Percentiles rank a stretch among this genome's conserved stretches.
Conservation (phyloP, 148 eudicot species). For the Dysphania ambrosioides region DNA sequence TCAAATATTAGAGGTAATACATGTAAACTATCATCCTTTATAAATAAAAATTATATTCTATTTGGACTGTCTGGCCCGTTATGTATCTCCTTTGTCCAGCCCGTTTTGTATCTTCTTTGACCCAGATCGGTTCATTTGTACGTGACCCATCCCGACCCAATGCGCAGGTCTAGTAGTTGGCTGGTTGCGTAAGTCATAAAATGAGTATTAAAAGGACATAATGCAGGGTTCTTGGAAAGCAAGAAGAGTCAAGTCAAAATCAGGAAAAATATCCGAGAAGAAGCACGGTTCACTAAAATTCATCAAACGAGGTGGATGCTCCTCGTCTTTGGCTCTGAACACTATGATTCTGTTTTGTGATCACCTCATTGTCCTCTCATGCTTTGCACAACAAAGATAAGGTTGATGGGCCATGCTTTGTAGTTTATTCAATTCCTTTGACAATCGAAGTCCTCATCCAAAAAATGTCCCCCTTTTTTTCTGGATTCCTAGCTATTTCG, state of each 20-base stretch:
- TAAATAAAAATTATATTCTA: too few relatives aligned
- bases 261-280: too few relatives aligned
- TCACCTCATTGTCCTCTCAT: neutral
- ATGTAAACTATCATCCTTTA: too few relatives aligned
- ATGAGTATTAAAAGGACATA: neutral
- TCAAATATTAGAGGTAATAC: too few relatives aligned
- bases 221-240: constrained; percentile 13
- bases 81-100: too few relatives aligned
- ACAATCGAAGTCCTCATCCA: constrained; percentile 6
- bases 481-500: neutral
- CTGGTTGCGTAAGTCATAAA: neutral
- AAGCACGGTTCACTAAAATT: neutral
- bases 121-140: too few relatives aligned
- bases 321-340: too few relatives aligned
- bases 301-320: neutral
- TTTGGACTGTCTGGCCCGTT: too few relatives aligned
- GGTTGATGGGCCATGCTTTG: constrained; percentile 12
- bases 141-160: too few relatives aligned
- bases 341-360: neutral
- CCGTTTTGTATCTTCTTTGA: too few relatives aligned
- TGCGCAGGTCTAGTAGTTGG: too few relatives aligned
- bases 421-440: neutral
- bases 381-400: constrained; percentile 9
- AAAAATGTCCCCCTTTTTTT: neutral
- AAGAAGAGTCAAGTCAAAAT: constrained; percentile 24